phyloP scores from a whole-genome alignment of 192 early-diverging fungal species.

The Umbelopsis vinacea region DNA sequence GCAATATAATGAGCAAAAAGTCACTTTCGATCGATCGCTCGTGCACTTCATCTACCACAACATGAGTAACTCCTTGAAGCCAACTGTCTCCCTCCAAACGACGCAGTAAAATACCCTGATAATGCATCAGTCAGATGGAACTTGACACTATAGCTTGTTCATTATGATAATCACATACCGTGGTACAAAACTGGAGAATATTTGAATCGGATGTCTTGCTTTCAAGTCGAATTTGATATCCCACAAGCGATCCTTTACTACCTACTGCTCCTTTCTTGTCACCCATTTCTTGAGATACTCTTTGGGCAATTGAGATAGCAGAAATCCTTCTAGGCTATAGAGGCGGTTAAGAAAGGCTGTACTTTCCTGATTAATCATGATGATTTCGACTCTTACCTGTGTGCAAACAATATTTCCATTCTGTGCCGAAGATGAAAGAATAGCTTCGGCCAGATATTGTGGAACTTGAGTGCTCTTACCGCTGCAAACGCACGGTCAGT shows the following conservation, averaged over 20 bases:
- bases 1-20: constrained; percentile 72
- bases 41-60: constrained; percentile 83
- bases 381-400: constrained; percentile 54
- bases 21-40: constrained; percentile 78
- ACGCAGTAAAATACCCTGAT: constrained; percentile 71
- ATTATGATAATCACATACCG: constrained; percentile 40
- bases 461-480: constrained; percentile 83
- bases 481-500: constrained; percentile 21
- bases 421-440: constrained; percentile 44
- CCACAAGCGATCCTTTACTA: constrained; percentile 60
- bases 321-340: constrained; percentile 75
- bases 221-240: constrained; percentile 78
- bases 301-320: constrained; percentile 77
- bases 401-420: constrained; percentile 58
- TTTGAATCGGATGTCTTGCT: constrained; percentile 55
- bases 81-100: constrained; percentile 64
- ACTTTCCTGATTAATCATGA: not conserved
- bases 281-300: constrained; percentile 76
- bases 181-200: constrained; percentile 74
- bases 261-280: constrained; percentile 57
- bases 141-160: not conserved
- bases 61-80: constrained; percentile 64
- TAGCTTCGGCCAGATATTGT: constrained; percentile 71
- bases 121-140: not conserved
- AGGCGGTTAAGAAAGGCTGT: constrained; percentile 13